phyloP scores from a whole-genome alignment of 306 rosid genomes.

The Corylus avellana region DNA sequence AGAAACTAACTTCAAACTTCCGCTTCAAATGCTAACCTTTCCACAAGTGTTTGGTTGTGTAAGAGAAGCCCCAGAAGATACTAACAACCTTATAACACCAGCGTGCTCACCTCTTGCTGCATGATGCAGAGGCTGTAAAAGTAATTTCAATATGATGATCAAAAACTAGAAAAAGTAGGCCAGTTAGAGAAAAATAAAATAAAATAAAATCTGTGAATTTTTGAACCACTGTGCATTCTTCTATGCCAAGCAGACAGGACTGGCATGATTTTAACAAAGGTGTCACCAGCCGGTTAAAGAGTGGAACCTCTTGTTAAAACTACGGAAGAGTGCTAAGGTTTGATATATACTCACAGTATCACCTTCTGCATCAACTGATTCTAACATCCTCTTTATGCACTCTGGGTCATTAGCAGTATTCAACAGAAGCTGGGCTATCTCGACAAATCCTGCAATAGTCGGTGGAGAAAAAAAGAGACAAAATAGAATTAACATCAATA shows the following conservation, averaged over 20 bases:
- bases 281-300: neutral
- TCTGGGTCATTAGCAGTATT: conserved; percentile 51
- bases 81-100: conserved; percentile 54
- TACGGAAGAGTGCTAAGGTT: conserved; percentile 4
- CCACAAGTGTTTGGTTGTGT: conserved; percentile 63
- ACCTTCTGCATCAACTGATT: conserved; percentile 84
- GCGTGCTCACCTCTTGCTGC: conserved; percentile 94
- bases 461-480: neutral
- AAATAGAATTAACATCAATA: conserved; percentile 1
- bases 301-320: conserved; percentile 8
- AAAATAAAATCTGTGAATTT: neutral
- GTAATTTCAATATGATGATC: conserved; percentile 23
- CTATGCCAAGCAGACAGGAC: neutral
- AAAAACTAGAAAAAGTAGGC: neutral
- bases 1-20: neutral
- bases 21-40: conserved; percentile 49
- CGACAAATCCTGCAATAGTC: conserved; percentile 55
- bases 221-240: neutral
- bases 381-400: conserved; percentile 68
- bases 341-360: conserved; percentile 70
- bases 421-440: conserved; percentile 74
- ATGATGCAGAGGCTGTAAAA: conserved; percentile 88
- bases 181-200: neutral
- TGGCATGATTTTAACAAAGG: neutral
- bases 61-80: conserved; percentile 69